Evolutionary conservation across 345 rosid species (phyloP), one percentile per base, ranked within the genome.

Genomic region (Punica granatum): DNA sequence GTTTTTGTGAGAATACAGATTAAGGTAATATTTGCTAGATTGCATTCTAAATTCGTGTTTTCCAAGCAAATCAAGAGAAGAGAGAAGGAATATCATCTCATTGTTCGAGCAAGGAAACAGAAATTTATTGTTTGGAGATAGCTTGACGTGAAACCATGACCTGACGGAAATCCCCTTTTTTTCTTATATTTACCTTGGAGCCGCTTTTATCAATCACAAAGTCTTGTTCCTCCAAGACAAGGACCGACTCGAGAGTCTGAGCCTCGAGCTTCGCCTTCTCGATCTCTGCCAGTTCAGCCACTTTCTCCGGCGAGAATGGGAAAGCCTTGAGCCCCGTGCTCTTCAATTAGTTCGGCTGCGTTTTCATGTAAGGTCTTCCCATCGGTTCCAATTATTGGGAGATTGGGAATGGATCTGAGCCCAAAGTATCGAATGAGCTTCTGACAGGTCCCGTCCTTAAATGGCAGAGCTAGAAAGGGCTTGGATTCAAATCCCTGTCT

Each of bases 391-490:
- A 90, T 81, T 66, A 88, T 82, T 69, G 85, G 84, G 72, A 92
- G 68, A 2, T 77, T 73, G 10, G 97, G 96, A 72, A 86, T 66
- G 30, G 74, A 60, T 3, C 70, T 64, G 4, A 84, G 75, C 74
- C 85, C 84, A 75, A 92, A 90, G 66, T 84, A 87, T 23, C 80
- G 69, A 35, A 72, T 65, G 67, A 92, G 71, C 74, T 79, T 87
- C 26, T 74, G 72, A 7, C 83, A 37, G 70, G 72, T 79, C 72
- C 74, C 69, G 81, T 88, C 90, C 36, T 67, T 66, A 62, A 79
- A 84, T 12, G 96, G 97, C 71, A 81, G 69, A n/a, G 89, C 87
- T 63, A 87, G 70, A 95, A 95, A 87, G 35, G 93, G 93, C 75
- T 77, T 76, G 72, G 73, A 69, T 67, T 72, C 81, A 42, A 88